Evolutionary conservation across 2,329 filamentous ascomycete species (phyloP).

Genomic region (Cercospora brassicicola): DNA sequence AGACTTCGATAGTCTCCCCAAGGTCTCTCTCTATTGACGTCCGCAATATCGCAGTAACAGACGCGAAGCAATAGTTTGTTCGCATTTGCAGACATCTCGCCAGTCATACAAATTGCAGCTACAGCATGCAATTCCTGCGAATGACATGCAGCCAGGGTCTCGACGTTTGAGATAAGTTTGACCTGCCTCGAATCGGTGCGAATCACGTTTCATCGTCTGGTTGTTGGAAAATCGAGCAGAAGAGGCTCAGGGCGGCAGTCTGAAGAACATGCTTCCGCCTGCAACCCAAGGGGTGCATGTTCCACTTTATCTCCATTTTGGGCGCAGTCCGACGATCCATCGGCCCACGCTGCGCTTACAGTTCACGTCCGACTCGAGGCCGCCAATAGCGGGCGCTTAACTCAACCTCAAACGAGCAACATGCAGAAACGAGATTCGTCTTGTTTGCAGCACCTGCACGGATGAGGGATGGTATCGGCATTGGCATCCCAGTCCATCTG

Average conservation of each 20-base stretch:
- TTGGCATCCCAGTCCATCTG: not conserved
- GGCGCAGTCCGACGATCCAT: not conserved
- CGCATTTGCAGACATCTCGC: not conserved
- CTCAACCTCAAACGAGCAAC: constrained; percentile 1
- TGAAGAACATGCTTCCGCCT: not conserved
- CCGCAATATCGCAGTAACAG: not conserved
- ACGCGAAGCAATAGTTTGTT: not conserved
- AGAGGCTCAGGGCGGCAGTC: not conserved
- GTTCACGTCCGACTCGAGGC: not conserved
- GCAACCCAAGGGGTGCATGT: not conserved
- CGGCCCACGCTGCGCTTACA: not conserved
- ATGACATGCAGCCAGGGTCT: not conserved
- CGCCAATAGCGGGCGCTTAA: not conserved
- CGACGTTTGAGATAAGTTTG: not conserved
- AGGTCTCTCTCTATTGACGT: not conserved
- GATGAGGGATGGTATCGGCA: not conserved
- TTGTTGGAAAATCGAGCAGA: not conserved
- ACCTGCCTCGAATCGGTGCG: not conserved
- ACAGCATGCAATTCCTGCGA: not conserved
- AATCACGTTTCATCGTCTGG: not conserved
- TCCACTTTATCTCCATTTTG: not conserved
- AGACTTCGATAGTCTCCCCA: not conserved
- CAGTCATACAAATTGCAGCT: not conserved
- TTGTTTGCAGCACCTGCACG: not conserved
- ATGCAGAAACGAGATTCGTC: constrained; percentile 5